phyloP scores from a whole-genome alignment of 495 filamentous ascomycete species.

The Trichodelitschia bisporula region DNA sequence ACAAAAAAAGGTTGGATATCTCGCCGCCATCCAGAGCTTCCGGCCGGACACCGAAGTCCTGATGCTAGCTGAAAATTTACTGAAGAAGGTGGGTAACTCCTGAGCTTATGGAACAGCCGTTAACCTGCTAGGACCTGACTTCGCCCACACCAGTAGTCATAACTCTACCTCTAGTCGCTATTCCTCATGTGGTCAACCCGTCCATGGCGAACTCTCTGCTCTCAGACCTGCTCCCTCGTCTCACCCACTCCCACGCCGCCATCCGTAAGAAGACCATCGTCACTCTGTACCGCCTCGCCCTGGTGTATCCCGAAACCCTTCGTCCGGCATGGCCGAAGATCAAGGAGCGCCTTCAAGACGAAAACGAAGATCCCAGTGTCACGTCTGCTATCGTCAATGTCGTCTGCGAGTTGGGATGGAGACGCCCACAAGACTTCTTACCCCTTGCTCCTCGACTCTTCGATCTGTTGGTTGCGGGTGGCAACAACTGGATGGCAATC shows the following conservation, averaged over 20 bases:
- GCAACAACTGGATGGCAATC: slow-evolving; percentile 99
- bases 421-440: slow-evolving; percentile 80
- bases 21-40: slow-evolving; percentile 93
- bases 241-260: slow-evolving; percentile 56
- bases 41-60: slow-evolving; percentile 85
- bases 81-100: slow-evolving; percentile 56
- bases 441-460: slow-evolving; percentile 80
- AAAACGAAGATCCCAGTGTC: slow-evolving; percentile 72
- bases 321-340: slow-evolving; percentile 89
- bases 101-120: neutral
- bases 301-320: slow-evolving; percentile 87
- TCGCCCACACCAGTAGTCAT: slow-evolving; percentile 50
- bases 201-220: slow-evolving; percentile 74
- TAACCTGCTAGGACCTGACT: slow-evolving; percentile 40
- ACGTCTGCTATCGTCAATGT: slow-evolving; percentile 92
- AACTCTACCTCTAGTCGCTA: slow-evolving; percentile 57
- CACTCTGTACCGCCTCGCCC: slow-evolving; percentile 69
- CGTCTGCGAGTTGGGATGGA: slow-evolving; percentile 85
- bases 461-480: slow-evolving; percentile 70
- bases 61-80: slow-evolving; percentile 87
- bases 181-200: slow-evolving; percentile 79
- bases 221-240: slow-evolving; percentile 60
- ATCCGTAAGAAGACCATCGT: slow-evolving; percentile 91
- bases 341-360: slow-evolving; percentile 80
- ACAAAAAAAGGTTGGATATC: slow-evolving; percentile 85